A percentile compares a stretch with the other conserved stretches of the same genome.
Evolutionary conservation across 2,329 filamentous ascomycete genomes (phyloP).

Genomic region (Aspergillus novofumigatus): DNA sequence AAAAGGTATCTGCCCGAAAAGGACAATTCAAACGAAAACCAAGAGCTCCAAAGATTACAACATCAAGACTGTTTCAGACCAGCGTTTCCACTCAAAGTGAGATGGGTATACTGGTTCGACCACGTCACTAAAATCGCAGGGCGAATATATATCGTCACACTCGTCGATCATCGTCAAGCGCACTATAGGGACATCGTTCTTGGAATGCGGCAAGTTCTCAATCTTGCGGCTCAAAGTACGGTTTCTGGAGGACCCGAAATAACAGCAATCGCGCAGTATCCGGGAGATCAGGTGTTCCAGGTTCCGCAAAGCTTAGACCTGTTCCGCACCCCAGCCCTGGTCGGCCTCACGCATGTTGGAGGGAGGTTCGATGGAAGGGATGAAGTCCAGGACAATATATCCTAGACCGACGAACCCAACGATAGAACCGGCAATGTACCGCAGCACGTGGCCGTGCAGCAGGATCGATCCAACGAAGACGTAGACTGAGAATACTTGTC

Average conservation of each 20-base stretch:
- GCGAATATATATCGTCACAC: constrained; percentile 16
- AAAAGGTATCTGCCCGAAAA: not conserved
- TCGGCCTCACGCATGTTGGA: constrained; percentile 78
- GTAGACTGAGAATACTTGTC: constrained; percentile 65
- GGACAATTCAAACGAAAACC: not conserved
- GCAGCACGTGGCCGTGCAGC: constrained; percentile 62
- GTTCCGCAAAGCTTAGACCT: constrained; percentile 52
- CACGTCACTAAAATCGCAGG: constrained; percentile 12
- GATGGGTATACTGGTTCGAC: not conserved
- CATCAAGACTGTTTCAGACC: not conserved
- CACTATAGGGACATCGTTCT: constrained; percentile 5
- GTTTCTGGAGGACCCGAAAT: not conserved
- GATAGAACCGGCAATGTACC: constrained; percentile 71
- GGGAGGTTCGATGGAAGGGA: constrained; percentile 74
- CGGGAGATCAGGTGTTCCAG: not conserved
- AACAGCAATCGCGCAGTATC: not conserved
- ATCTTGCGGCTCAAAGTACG: not conserved
- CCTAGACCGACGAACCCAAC: constrained; percentile 73
- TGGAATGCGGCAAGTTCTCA: not conserved
- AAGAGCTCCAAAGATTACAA: not conserved
- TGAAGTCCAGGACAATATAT: constrained; percentile 72
- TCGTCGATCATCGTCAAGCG: constrained; percentile 19
- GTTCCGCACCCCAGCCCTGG: constrained; percentile 71
- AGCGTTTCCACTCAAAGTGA: not conserved
- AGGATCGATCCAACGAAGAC: constrained; percentile 88